Conservation (phyloP, 208 protist genomes). For the Sergeia podlipaevii region DNA sequence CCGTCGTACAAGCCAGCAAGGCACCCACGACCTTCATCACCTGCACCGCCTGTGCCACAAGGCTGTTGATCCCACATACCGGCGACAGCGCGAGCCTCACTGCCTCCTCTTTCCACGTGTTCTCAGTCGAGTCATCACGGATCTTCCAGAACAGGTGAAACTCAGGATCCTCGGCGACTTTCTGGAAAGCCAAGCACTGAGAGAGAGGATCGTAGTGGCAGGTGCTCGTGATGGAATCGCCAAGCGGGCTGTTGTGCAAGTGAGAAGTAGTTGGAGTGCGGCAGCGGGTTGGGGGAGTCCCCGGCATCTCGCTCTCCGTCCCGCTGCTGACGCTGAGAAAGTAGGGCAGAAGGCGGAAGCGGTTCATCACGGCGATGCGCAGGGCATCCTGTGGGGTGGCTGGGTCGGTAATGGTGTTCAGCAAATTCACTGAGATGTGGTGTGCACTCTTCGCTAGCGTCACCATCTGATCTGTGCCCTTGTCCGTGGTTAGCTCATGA, state of each 20-base stretch:
- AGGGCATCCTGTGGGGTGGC: constrained; percentile 28
- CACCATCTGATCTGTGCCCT: constrained; percentile 59
- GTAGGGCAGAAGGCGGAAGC: constrained; percentile 69
- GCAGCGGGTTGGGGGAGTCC: constrained; percentile 27
- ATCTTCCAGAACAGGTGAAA: constrained; percentile 49
- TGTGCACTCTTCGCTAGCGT: constrained; percentile 54
- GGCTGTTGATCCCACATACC: constrained; percentile 31
- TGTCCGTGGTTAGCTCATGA: constrained; percentile 44
- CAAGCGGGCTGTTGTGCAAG: constrained; percentile 48
- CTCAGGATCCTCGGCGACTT: constrained; percentile 58
- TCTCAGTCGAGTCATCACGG: constrained; percentile 19
- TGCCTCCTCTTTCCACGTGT: constrained; percentile 44
- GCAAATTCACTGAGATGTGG: constrained; percentile 25
- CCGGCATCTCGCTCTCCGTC: constrained; percentile 37
- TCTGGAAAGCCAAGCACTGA: constrained; percentile 55
- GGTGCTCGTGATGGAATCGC: constrained; percentile 45
- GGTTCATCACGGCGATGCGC: constrained; percentile 52
- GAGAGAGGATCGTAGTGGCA: constrained; percentile 62
- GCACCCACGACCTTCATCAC: constrained; percentile 66
- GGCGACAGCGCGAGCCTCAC: constrained; percentile 38
- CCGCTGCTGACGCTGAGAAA: constrained; percentile 54
- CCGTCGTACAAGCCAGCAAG: constrained; percentile 42
- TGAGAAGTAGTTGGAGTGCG: constrained; percentile 30
- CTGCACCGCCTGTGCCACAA: constrained; percentile 44
- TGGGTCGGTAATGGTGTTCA: constrained; percentile 36